Evolutionary conservation across 129 eudicot genomes (phyloP), one percentile per base, ranked within the genome.

Genomic region (Smallanthus sonchifolius): DNA sequence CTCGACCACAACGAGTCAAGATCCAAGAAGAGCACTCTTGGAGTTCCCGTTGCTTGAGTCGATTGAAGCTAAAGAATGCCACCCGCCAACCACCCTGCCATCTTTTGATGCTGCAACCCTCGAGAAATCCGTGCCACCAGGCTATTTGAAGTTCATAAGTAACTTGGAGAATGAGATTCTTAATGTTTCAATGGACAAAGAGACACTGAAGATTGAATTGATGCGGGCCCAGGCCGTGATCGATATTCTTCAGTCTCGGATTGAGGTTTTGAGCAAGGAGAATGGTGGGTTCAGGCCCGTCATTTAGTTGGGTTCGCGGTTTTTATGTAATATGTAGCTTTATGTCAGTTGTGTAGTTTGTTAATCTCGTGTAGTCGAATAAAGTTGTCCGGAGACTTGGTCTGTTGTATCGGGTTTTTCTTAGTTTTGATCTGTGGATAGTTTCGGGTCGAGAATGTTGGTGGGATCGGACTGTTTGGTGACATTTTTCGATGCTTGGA

Each of bases 1-100:
- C 67, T 61, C 67, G 19, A 61, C 67, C 40, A 61, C 67, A 2
- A 61, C 67, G 10, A 61, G 67, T 13, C 67, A 61, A 61, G 67
- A 61, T 30, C 67, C 19, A 34, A 30, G 67, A 61, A 61, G 67
- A 35, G 42, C 20, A 5, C 67, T 61, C 8, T 61, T 61, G 42
- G 67, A 61, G 19, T 61, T 32, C 42, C 40, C 43, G 0, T 35
- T 61, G 4, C 43, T 61, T 5, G 64, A 57, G 15, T 57, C 64
- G 15, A 57, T 57, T 57, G 64, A 57, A 7, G 64, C 64, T n/a
- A 57, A 57, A 57, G 64, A 57, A 8, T 10, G 37, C 2, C 64
- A 57, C 30, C 64, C 64, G 5, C 64, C 64, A 57, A 57, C 64
- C 36, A 28, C 14, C 0, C 7, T 24, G 14, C 64, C 64, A 38